Evolutionary conservation across 495 filamentous ascomycete species (phyloP).

Genomic region (Saxophila tyrrhenica): DNA sequence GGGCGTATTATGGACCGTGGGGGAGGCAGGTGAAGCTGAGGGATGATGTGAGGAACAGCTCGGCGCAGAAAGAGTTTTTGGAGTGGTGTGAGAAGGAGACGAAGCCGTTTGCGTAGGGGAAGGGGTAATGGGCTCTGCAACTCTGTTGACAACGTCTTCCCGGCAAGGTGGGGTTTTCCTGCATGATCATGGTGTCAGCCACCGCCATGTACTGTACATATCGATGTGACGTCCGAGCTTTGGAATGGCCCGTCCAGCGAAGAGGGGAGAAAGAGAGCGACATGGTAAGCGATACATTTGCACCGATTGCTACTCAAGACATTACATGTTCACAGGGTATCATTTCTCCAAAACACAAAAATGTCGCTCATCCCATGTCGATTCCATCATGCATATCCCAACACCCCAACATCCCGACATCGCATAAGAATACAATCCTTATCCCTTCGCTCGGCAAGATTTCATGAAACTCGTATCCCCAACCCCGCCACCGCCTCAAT

Average conservation of each 20-base stretch:
- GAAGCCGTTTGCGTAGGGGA: neutral
- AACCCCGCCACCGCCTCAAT: neutral
- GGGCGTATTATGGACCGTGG: conserved; percentile 28
- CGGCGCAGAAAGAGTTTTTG: conserved; percentile 26
- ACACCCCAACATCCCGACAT: too few species aligned
- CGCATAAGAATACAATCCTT: too few species aligned
- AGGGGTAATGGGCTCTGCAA: too few species aligned
- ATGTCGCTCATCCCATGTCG: neutral
- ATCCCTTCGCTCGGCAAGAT: neutral
- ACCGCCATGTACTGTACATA: too few species aligned
- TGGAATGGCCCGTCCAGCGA: too few species aligned
- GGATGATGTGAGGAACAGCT: conserved; percentile 15
- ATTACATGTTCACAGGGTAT: neutral
- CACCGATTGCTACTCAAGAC: neutral
- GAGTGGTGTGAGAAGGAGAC: conserved; percentile 27
- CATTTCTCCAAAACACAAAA: too few species aligned
- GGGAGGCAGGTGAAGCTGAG: conserved; percentile 21
- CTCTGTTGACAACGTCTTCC: too few species aligned
- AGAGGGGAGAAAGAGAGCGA: too few species aligned
- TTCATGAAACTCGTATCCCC: conserved; percentile 4
- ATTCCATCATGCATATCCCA: neutral
- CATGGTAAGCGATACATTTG: too few species aligned
- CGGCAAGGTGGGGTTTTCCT: too few species aligned
- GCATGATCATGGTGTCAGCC: too few species aligned
- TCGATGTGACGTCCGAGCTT: too few species aligned